Percentiles rank a stretch among this genome's conserved stretches.
These are phyloP conservation scores for Hyaloraphidium curvatum DNA, from an alignment of 192 early-diverging fungal species.

Conservation along the genomic window DNA sequence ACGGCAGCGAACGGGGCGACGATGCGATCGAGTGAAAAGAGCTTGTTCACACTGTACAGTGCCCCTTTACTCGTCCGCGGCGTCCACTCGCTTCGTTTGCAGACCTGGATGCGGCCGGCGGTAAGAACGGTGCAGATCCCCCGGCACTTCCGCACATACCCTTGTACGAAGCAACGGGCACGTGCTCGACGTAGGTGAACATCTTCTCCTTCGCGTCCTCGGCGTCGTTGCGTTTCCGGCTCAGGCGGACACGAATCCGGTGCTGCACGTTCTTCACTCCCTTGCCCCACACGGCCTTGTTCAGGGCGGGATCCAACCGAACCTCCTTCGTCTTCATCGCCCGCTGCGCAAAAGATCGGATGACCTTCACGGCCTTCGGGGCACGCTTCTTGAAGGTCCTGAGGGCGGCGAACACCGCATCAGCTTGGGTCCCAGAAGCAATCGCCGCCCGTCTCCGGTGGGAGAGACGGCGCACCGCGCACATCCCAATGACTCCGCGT, in stretches of 20 bases:
- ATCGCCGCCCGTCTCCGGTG: background rate
- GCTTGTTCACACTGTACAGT: too few species aligned
- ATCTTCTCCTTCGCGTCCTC: constrained; percentile 95
- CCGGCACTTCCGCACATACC: too few species aligned
- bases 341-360: constrained; percentile 76
- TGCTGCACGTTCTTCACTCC: constrained; percentile 88
- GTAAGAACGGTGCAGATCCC: too few species aligned
- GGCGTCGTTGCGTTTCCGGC: constrained; percentile 92
- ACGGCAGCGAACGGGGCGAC: too few species aligned
- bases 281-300: constrained; percentile 85
- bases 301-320: constrained; percentile 84
- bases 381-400: constrained; percentile 94
- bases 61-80: too few species aligned
- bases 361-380: constrained; percentile 82
- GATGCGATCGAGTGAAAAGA: too few species aligned
- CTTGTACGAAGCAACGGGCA: constrained; percentile 76
- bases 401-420: constrained; percentile 7
- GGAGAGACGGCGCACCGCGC: background rate
- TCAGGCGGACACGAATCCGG: constrained; percentile 86
- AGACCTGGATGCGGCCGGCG: too few species aligned
- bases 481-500: background rate
- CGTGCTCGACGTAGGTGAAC: constrained; percentile 82
- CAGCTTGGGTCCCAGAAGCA: background rate
- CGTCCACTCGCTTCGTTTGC: too few species aligned
- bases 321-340: constrained; percentile 94